Percentiles rank a stretch among this genome's conserved stretches.
These are phyloP conservation scores for Didymosphaeria variabile DNA, from an alignment of 2,329 filamentous ascomycete species.

Conservation along the genomic window DNA sequence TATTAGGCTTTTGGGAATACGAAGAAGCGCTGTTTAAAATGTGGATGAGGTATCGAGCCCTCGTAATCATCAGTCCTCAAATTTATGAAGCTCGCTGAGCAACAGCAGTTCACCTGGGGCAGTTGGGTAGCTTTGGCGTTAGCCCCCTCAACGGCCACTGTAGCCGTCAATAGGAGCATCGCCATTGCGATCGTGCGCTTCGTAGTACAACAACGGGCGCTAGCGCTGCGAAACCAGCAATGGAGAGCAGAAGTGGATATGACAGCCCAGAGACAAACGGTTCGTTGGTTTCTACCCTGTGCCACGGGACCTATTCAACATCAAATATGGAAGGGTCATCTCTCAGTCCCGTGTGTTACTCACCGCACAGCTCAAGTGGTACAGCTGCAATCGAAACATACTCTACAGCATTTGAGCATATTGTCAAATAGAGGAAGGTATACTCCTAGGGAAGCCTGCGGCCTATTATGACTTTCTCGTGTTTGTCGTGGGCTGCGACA, in stretches of 20 bases:
- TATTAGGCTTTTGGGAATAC: background rate
- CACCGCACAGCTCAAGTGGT: background rate
- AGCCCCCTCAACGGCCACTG: background rate
- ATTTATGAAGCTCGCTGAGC: background rate
- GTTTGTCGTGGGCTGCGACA: background rate
- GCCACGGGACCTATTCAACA: background rate
- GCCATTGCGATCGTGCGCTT: background rate
- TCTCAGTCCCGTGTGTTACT: background rate
- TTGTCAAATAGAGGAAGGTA: background rate
- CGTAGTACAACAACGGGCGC: background rate
- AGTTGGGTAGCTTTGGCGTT: background rate
- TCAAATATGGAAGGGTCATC: background rate
- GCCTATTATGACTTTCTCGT: too few relatives aligned
- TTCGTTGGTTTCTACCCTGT: background rate
- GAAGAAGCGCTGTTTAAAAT: background rate
- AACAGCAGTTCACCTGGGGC: background rate
- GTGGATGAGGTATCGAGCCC: background rate
- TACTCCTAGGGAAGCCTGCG: background rate
- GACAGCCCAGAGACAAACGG: background rate
- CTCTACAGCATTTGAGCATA: background rate
- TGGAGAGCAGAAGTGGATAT: background rate
- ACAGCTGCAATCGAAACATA: background rate
- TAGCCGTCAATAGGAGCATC: slow-evolving; percentile 1
- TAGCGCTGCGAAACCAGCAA: background rate
- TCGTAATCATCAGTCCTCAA: background rate